Percentiles rank a stretch among this genome's conserved stretches.
These are phyloP conservation scores for Zymoseptoria tritici DNA, from an alignment of 2,329 filamentous ascomycete genomes.

Conservation along the genomic window DNA sequence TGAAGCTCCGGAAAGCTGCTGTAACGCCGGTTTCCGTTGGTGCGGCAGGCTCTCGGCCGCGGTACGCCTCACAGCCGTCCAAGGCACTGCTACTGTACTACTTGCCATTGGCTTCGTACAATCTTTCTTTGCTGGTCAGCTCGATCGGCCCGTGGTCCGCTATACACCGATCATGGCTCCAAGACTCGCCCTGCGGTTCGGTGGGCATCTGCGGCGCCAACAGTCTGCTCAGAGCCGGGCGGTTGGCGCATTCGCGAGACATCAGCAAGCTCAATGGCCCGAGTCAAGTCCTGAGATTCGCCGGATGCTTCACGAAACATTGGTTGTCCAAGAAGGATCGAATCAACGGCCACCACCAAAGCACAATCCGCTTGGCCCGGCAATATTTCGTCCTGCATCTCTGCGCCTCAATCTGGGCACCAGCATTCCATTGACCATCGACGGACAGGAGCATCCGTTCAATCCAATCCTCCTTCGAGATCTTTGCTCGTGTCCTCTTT, in stretches of 20 bases:
- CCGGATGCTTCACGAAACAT: neutral
- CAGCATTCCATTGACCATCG: neutral
- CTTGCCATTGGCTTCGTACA: neutral
- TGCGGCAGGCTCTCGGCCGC: neutral
- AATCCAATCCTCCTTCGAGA: constrained; percentile 44
- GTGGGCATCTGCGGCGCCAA: neutral
- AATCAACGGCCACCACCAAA: neutral
- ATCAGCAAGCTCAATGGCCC: neutral
- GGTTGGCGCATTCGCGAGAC: neutral
- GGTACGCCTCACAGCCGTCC: neutral
- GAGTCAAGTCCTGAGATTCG: neutral
- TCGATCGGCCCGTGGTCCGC: neutral
- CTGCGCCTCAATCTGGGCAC: neutral
- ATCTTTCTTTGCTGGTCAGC: neutral
- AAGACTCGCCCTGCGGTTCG: neutral
- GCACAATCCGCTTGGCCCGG: neutral
- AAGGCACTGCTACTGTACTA: neutral
- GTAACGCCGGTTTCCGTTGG: neutral
- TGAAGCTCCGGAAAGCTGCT: neutral
- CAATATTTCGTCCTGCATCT: neutral
- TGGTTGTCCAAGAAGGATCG: neutral
- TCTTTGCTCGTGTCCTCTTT: constrained; percentile 50
- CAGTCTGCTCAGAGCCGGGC: neutral
- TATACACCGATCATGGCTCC: neutral
- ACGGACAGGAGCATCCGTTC: constrained; percentile 6